Evolutionary conservation across 2,329 filamentous ascomycete genomes (phyloP), one percentile per base, ranked within the genome.

Genomic region (Lasiodiplodia gonubiensis): DNA sequence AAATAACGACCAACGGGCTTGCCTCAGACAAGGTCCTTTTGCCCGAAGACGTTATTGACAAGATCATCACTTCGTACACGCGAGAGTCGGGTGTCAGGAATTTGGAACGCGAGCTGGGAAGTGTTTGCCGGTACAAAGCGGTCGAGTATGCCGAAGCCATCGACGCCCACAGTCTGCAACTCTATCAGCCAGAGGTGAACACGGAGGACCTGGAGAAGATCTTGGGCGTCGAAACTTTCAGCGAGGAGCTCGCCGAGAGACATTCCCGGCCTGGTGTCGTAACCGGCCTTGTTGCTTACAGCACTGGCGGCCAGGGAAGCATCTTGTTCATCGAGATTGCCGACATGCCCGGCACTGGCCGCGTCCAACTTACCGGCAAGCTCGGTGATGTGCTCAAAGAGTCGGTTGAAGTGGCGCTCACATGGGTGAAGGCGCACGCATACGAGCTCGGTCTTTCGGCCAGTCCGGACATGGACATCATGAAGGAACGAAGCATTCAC

Each of bases 321-420:
- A 99, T 99, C 74, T 86, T 99, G 67, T 99, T 99, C 84, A 99
- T 99, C 73, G 95, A 99, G 80, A 93, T 97, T 53, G 93, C 94
- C 12, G 94, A 97, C 76, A 98, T 98, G 93, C 95, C 95, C 0
- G 95, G 95, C 52, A 90, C 88, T 67, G 95, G 95, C 39, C 90
- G 91, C 64, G 93, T 99, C 42, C 95, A 98, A 80, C 88, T 99
- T 30, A 99, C 95, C 1, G 95, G 95, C 69, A 98, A 97, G 78
- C 88, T 99, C 7, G 95, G 95, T 70, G 94, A 97, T 73, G 95
- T 99, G 35, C 88, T 99, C 68, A 98, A 98, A 80, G 95, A 99
- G 80, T 94, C 90, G 70, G 95, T 98, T 51, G 94, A 98, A 79
- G 95, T 99, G 23, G 95, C 95, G 12, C 85, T 98, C 39, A 94